phyloP scores from a whole-genome alignment of 441 rosid species.

The Mallotus repandus region DNA sequence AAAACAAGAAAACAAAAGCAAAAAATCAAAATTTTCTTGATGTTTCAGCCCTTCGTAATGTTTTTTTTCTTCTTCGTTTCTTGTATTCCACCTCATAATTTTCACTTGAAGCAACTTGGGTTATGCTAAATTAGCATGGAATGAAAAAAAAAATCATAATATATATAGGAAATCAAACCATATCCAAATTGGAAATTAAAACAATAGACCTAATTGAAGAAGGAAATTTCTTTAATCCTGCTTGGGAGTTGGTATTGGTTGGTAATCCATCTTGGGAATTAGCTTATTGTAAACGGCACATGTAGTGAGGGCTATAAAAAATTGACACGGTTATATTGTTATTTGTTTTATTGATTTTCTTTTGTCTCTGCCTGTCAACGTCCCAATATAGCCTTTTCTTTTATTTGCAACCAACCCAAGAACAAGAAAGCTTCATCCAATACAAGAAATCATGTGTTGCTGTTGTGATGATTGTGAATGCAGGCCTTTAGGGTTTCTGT shows the following conservation, averaged over 20 bases:
- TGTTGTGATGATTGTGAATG: constrained; percentile 66
- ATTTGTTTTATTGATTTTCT: constrained; percentile 1
- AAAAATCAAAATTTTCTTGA: no score
- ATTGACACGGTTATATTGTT: not conserved
- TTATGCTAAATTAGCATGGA: no score
- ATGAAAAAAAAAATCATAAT: no score
- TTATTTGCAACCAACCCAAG: not conserved
- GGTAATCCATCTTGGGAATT: constrained; percentile 1
- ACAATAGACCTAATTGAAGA: not conserved
- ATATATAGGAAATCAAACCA: not conserved
- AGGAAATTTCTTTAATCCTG: not conserved
- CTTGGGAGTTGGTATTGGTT: not conserved
- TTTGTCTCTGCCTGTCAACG: not conserved
- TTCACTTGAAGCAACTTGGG: no score
- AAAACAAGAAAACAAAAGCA: no score
- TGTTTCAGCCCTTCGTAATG: no score
- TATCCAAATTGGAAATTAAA: not conserved
- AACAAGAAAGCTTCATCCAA: not conserved
- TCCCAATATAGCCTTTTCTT: not conserved
- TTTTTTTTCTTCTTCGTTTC: no score
- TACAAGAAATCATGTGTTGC: constrained; percentile 38
- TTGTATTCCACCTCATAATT: no score
- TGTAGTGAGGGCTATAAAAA: no score
- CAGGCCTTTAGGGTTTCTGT: constrained; percentile 78
- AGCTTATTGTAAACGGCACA: not conserved